Base-by-base conservation (phyloP, 805 yeast species). In the Phaffomyces antillensis region DNA sequence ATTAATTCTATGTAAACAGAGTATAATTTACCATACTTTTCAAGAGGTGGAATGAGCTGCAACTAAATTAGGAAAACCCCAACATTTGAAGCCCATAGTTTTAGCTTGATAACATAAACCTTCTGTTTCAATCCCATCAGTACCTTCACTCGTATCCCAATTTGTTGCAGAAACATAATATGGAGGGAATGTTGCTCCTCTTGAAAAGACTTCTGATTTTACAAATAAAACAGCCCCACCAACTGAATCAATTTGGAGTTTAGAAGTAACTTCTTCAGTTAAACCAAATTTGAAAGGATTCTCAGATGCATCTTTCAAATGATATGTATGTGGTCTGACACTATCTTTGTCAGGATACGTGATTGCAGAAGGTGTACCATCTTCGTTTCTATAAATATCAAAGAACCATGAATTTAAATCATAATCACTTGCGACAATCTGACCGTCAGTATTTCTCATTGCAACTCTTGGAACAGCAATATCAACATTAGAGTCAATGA, bases 91-190 rank as follows among this genome's bases (percentile, higher is more conserved):
- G 2, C 76, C 77, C 33, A 72, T 56, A 0, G 62, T 52, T 46
- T 60, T 66, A 1, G 78, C 78, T 40, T 65, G 58, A 46, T 72
- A 75, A 45, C 80, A 75, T 13, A 75, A 41, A 1, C 80, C 79
- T 55, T 75, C 79, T 4, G 79, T 73, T 52, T 75, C 79, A 32
- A 74, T 71, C 5, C 79, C 79, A 54, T 75, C 79, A 46, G 65
- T 74, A 2, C 79, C 79, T 54, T 73, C 79, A 3, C 47, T 41
- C 41, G 75, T 52, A 1, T 57, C 62, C 78, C 78, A 74, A 13
- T 50, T 51, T 3, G 71, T 61, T 0, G 78, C 79, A 11, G 74
- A 61, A 1, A 68, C 56, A 46, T 71, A 72, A 40, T 62, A 64
- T 0, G 76, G 67, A 4, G 79, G 76, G 54, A 73, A 73, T 23